phyloP scores from a whole-genome alignment of 495 filamentous ascomycete genomes.

The Penicillium atrosanguineum region DNA sequence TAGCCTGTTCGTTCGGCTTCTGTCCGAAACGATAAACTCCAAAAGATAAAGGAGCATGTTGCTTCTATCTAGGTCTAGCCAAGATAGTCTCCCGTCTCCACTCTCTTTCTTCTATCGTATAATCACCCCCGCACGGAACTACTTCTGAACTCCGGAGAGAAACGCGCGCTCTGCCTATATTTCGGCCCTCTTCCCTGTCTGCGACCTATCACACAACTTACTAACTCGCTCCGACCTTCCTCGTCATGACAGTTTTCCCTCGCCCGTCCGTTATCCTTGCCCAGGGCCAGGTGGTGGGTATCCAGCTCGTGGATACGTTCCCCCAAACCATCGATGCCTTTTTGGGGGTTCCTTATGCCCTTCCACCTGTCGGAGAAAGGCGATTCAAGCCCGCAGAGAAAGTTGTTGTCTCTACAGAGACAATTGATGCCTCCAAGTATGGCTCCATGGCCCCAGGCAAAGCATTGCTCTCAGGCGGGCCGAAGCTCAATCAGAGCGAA shows the following conservation, averaged over 20 bases:
- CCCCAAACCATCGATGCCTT: slow-evolving; percentile 55
- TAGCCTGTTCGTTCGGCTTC: slow-evolving; percentile 3
- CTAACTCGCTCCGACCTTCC: background rate
- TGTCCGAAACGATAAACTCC: slow-evolving; percentile 1
- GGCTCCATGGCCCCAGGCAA: slow-evolving; percentile 29
- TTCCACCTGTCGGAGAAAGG: slow-evolving; percentile 52
- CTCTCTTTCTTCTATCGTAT: background rate
- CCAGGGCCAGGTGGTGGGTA: slow-evolving; percentile 58
- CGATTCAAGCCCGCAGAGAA: slow-evolving; percentile 51
- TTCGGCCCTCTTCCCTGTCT: slow-evolving; percentile 1
- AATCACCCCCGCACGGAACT: slow-evolving; percentile 21
- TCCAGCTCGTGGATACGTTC: slow-evolving; percentile 33
- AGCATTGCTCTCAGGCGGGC: slow-evolving; percentile 20
- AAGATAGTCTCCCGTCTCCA: slow-evolving; percentile 13
- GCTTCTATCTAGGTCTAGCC: background rate
- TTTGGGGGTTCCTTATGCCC: slow-evolving; percentile 60
- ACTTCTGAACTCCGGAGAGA: slow-evolving; percentile 17
- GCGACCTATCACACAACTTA: background rate
- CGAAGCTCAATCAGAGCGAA: slow-evolving; percentile 41
- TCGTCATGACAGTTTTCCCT: slow-evolving; percentile 2
- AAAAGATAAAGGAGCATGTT: background rate
- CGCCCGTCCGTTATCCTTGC: slow-evolving; percentile 38
- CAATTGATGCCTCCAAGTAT: slow-evolving; percentile 43
- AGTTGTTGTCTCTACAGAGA: slow-evolving; percentile 29
- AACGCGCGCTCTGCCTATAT: background rate